A percentile compares a stretch with the other conserved stretches of the same genome.
Evolutionary conservation across 2,329 filamentous ascomycete species (phyloP).

Genomic region (Cercospora janseana): DNA sequence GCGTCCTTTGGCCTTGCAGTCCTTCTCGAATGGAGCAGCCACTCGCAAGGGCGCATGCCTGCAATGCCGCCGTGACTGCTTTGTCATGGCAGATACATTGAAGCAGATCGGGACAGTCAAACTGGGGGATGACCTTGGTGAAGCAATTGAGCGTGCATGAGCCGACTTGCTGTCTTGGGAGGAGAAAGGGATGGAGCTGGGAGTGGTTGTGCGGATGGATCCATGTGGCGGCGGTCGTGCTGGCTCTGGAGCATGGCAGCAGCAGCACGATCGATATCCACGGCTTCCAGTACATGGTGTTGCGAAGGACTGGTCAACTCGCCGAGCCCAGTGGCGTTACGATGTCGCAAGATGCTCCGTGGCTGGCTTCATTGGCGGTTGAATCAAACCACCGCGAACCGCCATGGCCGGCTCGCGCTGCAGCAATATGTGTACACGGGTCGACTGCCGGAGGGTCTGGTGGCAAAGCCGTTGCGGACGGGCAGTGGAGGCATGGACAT

Average conservation of each 20-base stretch:
- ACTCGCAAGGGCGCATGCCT: slow-evolving; percentile 5
- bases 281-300: too few species aligned
- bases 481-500: too few species aligned
- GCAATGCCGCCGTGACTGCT: slow-evolving; percentile 2
- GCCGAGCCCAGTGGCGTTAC: too few species aligned
- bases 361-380: too few species aligned
- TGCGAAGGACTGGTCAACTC: too few species aligned
- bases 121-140: slow-evolving; percentile 4
- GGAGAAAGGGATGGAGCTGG: not conserved
- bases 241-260: not conserved
- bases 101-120: slow-evolving; percentile 11
- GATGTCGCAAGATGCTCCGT: too few species aligned
- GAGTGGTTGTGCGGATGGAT: not conserved
- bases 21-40: slow-evolving; percentile 9
- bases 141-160: slow-evolving; percentile 10
- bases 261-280: not conserved
- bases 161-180: not conserved
- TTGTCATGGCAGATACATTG: slow-evolving; percentile 12
- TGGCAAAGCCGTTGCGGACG: too few species aligned
- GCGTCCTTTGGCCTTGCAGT: slow-evolving; percentile 1
- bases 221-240: too few species aligned
- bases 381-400: too few species aligned
- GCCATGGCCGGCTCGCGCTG: too few species aligned
- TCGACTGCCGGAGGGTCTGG: too few species aligned
- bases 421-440: too few species aligned